Evolutionary conservation across 441 rosid species (phyloP).

Genomic region (Jatropha multifida): DNA sequence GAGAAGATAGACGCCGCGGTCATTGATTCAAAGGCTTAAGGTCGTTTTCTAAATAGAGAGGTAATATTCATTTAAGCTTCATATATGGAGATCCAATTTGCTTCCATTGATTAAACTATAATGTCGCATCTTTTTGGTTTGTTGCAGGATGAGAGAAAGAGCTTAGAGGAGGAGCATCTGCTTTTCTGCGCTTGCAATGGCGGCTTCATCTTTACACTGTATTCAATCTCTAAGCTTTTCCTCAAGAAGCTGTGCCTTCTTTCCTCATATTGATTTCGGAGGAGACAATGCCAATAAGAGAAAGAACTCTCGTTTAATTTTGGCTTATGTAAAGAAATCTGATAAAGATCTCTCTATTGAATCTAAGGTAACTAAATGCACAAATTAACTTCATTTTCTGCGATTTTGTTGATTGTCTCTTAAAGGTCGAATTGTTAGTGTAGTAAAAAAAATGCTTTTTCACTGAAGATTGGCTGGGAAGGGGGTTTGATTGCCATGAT

Average conservation of each 20-base stretch:
- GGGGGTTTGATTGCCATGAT: not conserved
- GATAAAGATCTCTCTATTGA: constrained; percentile 26
- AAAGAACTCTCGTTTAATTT: constrained; percentile 27
- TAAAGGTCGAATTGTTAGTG: no score
- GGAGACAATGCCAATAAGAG: constrained; percentile 28
- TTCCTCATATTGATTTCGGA: constrained; percentile 19
- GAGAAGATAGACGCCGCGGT: not conserved
- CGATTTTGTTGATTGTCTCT: no score
- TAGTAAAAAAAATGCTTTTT: no score
- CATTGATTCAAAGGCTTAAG: not conserved
- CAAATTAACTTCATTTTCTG: no score
- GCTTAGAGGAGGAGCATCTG: not conserved
- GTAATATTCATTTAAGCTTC: not conserved
- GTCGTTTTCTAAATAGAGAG: not conserved
- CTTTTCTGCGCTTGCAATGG: constrained; percentile 25
- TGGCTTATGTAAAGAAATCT: constrained; percentile 34
- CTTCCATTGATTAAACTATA: not conserved
- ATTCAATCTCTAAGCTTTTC: constrained; percentile 28
- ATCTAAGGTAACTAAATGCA: constrained; percentile 34
- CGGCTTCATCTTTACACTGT: constrained; percentile 28
- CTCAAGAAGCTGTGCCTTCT: constrained; percentile 14
- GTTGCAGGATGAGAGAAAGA: constrained; percentile 2
- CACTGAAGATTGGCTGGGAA: no score
- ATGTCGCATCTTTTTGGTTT: not conserved
- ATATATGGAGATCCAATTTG: not conserved